Conservation (phyloP, 148 eudicot species). For the Chenopodium album region DNA sequence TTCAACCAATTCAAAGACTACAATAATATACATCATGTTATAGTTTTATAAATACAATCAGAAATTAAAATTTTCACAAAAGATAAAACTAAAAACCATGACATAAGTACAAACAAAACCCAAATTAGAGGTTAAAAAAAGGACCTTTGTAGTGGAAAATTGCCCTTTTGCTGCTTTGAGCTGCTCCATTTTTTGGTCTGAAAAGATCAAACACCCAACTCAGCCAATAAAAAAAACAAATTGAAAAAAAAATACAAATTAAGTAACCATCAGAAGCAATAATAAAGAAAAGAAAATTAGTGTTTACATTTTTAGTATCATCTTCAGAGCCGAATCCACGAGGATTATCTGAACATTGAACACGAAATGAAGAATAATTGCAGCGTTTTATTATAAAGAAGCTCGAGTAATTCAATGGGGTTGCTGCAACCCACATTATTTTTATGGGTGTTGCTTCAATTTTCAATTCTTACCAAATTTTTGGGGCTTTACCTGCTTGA, state of each 20-base stretch:
- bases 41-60: background rate
- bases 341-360: conserved; percentile 23
- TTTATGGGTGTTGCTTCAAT: background rate
- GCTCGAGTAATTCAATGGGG: conserved; percentile 13
- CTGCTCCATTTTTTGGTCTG: conserved; percentile 33
- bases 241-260: too few relatives aligned
- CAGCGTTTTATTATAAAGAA: background rate
- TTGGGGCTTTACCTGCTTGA: background rate
- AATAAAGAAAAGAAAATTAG: background rate
- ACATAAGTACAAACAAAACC: background rate
- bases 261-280: background rate
- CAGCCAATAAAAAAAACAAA: background rate
- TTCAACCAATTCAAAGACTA: background rate
- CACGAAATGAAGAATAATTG: background rate
- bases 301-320: conserved; percentile 9
- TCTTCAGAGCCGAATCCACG: conserved; percentile 20
- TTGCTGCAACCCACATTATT: conserved; percentile 22
- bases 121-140: background rate
- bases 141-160: conserved; percentile 22
- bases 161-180: conserved; percentile 25
- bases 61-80: background rate
- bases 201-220: conserved; percentile 1
- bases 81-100: background rate
- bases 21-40: background rate
- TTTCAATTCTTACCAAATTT: conserved; percentile 6